Conservation (phyloP, 768 basidiomycete genomes). For the Mycena galericulata region DNA sequence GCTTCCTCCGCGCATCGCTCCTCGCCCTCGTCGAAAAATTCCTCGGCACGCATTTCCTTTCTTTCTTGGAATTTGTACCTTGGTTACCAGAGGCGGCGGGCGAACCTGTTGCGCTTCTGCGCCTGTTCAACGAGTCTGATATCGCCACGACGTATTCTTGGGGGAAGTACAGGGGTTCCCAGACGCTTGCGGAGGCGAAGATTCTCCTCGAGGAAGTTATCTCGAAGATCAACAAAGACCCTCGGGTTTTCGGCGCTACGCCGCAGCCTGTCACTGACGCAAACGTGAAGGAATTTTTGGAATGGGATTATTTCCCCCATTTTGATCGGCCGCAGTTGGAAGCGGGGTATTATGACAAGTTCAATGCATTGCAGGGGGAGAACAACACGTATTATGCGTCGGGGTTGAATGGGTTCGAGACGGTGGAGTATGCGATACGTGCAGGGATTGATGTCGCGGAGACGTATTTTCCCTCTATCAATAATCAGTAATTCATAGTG, state of each 20-base stretch:
- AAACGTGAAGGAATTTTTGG: conserved; percentile 13
- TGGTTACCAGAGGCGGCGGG: conserved; percentile 17
- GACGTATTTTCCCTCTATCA: conserved; percentile 17
- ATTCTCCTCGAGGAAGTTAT: conserved; percentile 1
- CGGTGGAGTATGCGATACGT: conserved; percentile 15
- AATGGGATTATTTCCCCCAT: conserved; percentile 19
- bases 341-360: conserved; percentile 13
- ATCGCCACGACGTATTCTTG: conserved; percentile 16
- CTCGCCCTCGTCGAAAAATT: conserved; percentile 19
- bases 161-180: conserved; percentile 3
- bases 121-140: conserved; percentile 18
- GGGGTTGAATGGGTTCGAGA: conserved; percentile 18
- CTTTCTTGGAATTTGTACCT: conserved; percentile 22
- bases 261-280: conserved; percentile 14
- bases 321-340: conserved; percentile 12
- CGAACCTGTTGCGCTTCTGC: conserved; percentile 15
- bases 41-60: conserved; percentile 21
- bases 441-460: conserved; percentile 15
- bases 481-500: conserved; percentile 14
- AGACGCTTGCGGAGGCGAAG: conserved; percentile 8
- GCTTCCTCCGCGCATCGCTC: conserved; percentile 19
- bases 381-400: conserved; percentile 20
- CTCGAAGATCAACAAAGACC: conserved; percentile 8
- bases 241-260: neutral
- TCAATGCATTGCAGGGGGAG: conserved; percentile 14